Evolutionary conservation across 108 stramenopile genomes (phyloP).

Genomic region (Nannochloropsis salina): DNA sequence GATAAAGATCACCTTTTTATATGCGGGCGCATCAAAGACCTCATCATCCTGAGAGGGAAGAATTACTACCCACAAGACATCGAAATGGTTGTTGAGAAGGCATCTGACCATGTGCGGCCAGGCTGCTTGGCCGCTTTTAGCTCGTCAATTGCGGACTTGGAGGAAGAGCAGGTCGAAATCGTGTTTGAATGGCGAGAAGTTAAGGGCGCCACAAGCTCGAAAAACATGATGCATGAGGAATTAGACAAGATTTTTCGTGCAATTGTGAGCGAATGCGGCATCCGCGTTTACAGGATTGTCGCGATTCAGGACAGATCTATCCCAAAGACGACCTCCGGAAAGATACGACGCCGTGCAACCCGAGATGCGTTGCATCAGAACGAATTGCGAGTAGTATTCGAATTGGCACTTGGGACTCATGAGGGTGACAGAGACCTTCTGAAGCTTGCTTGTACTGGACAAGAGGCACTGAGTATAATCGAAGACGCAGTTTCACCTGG

Average conservation of each 20-base stretch:
- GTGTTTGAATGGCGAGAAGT: conserved; percentile 1
- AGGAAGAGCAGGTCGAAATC: neutral
- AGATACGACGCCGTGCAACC: conserved; percentile 62
- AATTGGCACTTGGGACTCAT: neutral
- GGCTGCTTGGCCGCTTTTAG: conserved; percentile 92
- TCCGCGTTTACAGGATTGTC: conserved; percentile 49
- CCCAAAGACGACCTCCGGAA: conserved; percentile 97
- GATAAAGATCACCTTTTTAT: conserved; percentile 87
- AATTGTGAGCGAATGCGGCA: conserved; percentile 39
- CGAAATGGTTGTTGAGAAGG: conserved; percentile 79
- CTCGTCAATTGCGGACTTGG: neutral
- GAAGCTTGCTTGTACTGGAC: neutral
- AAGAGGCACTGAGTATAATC: neutral
- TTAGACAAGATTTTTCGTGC: neutral
- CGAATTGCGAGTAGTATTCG: conserved; percentile 7
- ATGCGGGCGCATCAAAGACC: conserved; percentile 83
- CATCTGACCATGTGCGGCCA: conserved; percentile 59
- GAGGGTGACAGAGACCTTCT: neutral
- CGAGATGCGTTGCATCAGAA: conserved; percentile 28
- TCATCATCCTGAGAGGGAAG: conserved; percentile 89
- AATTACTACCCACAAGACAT: conserved; percentile 99
- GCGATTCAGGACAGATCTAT: conserved; percentile 75
- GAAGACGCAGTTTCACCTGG: neutral
- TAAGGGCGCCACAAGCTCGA: neutral
- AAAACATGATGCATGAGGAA: neutral